Base-by-base conservation (phyloP, 805 yeast species). In the Wickerhamiella lipophila region DNA sequence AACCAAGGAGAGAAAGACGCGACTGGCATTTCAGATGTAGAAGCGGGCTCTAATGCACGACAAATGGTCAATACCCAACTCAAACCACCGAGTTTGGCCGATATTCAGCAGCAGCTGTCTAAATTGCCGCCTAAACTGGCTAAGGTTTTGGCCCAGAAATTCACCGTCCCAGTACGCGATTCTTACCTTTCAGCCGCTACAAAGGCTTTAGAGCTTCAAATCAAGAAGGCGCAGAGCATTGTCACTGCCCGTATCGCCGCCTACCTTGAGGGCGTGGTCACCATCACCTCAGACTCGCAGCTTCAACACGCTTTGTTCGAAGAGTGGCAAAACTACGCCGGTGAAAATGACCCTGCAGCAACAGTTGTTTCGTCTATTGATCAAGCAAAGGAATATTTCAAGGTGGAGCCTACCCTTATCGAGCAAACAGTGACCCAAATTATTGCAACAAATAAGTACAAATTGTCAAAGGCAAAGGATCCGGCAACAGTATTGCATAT, bases 401-500 rank as follows among this genome's bases (percentile, higher is more conserved):
- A 25, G 12, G 25, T 41, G 12, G 45, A 35, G 29, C 13, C 13
- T 3, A 44, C 34, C 15, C 36, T 39, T 12, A 9, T 50, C 11
- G 15, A 13, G 7, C 47, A 32, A 13, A 47, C 53, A 2, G 49
- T 50, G n/a, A 30, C 29, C 2, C 45, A 51, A 13, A 38, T 54
- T 15, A 29, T 50, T 2, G 50, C 50, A 11, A 34, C 34, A 1
- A 34, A 47, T 12, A 39, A 23, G 18, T 27, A 30, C 13, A 58
- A 55, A 47, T 52, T 58, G 11, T 26, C 36, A 8, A 49, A 46
- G 25, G 32, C 60, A n/a, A 39, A 38, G 16, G 60, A 62, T 27
- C 53, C 60, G 1, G 58, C 64, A 5, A 46, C 52, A 19, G 46
- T 56, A 11, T 52, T 63, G 29, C 64, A 59, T 36, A 41, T 60